Evolutionary conservation across 1,284 basidiomycete species (phyloP).

Genomic region (Ceratobasidium sp.): DNA sequence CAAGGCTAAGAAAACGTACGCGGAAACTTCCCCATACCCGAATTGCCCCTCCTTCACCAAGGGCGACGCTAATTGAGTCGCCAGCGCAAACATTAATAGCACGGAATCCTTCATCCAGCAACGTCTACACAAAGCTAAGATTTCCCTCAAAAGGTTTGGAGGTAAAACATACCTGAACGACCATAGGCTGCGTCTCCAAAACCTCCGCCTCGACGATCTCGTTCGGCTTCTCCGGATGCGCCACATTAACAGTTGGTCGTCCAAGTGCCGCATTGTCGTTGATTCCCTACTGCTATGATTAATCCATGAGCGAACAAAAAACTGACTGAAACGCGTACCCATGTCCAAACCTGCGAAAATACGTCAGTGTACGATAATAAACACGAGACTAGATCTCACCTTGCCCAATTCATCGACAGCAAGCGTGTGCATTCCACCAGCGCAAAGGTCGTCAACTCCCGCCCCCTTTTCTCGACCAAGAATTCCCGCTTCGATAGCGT

Average conservation of each 20-base stretch:
- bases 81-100: slow-evolving; percentile 87
- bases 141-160: too few species aligned
- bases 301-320: neutral
- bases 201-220: slow-evolving; percentile 79
- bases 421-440: slow-evolving; percentile 88
- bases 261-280: slow-evolving; percentile 95
- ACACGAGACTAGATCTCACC: slow-evolving; percentile 64
- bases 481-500: slow-evolving; percentile 72
- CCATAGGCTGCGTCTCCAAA: slow-evolving; percentile 81
- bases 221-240: slow-evolving; percentile 74
- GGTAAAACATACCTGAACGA: slow-evolving; percentile 53
- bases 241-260: slow-evolving; percentile 79
- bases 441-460: slow-evolving; percentile 81
- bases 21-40: slow-evolving; percentile 94
- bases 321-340: slow-evolving; percentile 72
- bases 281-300: slow-evolving; percentile 55
- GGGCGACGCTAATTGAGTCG: slow-evolving; percentile 88
- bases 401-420: slow-evolving; percentile 87
- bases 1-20: slow-evolving; percentile 65
- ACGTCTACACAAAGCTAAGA: slow-evolving; percentile 70
- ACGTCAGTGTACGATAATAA: slow-evolving; percentile 34
- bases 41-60: slow-evolving; percentile 83
- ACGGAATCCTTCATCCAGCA: slow-evolving; percentile 82
- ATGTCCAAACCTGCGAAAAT: slow-evolving; percentile 66
- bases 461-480: slow-evolving; percentile 75